Evolutionary conservation across 768 basidiomycete genomes (phyloP).

Genomic region (Suillus ampliporus): DNA sequence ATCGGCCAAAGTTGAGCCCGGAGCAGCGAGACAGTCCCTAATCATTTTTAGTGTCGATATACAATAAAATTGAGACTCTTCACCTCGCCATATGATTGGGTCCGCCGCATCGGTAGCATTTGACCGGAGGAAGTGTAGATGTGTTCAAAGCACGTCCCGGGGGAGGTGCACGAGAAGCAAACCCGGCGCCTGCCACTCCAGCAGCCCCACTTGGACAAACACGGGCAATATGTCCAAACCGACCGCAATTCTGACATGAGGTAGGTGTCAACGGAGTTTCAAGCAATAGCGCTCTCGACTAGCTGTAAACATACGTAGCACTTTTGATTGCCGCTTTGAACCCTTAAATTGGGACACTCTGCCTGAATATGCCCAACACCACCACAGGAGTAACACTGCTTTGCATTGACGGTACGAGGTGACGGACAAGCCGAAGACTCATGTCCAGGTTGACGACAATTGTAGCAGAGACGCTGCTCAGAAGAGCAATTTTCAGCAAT

Average conservation of each 20-base stretch:
- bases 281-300: slow-evolving; percentile 30
- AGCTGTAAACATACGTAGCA: slow-evolving; percentile 64
- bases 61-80: slow-evolving; percentile 8
- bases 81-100: slow-evolving; percentile 88
- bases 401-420: slow-evolving; percentile 80
- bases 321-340: slow-evolving; percentile 73
- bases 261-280: slow-evolving; percentile 11
- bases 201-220: slow-evolving; percentile 61
- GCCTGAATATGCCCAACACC: slow-evolving; percentile 92
- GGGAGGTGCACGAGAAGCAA: slow-evolving; percentile 72
- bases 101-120: slow-evolving; percentile 90
- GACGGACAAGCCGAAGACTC: slow-evolving; percentile 88
- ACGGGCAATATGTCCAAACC: slow-evolving; percentile 83
- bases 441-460: slow-evolving; percentile 94
- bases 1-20: slow-evolving; percentile 56
- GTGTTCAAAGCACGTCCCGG: slow-evolving; percentile 78
- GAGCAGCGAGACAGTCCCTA: slow-evolving; percentile 84
- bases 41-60: slow-evolving; percentile 13
- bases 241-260: slow-evolving; percentile 69
- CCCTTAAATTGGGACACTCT: slow-evolving; percentile 81
- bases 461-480: slow-evolving; percentile 90
- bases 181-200: slow-evolving; percentile 47
- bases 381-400: slow-evolving; percentile 93
- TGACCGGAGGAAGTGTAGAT: slow-evolving; percentile 79
- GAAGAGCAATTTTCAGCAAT: slow-evolving; percentile 92